Percentiles rank a stretch among this genome's conserved stretches.
phyloP scores from a whole-genome alignment of 257 asterid genomes.

The Solanum piurae region DNA sequence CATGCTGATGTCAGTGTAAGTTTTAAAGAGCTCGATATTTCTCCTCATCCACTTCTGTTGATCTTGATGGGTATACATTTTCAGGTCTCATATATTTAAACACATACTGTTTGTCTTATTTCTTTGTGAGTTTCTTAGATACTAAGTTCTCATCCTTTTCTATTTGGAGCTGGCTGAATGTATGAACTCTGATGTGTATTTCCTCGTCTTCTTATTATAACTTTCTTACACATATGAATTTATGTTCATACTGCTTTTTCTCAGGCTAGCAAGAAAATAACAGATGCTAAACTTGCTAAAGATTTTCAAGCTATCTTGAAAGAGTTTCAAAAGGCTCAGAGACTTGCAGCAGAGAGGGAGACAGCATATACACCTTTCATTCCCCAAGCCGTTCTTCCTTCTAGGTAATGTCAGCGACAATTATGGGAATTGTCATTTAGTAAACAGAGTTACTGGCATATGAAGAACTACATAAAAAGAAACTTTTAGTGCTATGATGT shows the following conservation, averaged over 20 bases:
- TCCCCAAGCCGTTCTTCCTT: constrained; percentile 39
- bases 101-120: background rate
- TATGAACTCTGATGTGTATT: background rate
- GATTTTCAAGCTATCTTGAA: constrained; percentile 86
- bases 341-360: constrained; percentile 37
- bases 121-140: background rate
- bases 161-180: background rate
- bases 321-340: constrained; percentile 66
- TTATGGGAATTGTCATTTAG: background rate
- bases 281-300: constrained; percentile 94
- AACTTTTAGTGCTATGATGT: background rate
- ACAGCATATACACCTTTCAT: constrained; percentile 68
- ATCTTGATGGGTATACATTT: background rate
- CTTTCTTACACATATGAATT: background rate
- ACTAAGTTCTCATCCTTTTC: background rate
- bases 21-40: background rate
- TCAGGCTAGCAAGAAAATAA: constrained; percentile 82
- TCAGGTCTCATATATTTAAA: background rate
- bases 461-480: background rate
- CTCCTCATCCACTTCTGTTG: background rate
- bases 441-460: background rate
- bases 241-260: background rate
- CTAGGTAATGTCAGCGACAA: constrained; percentile 31
- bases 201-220: background rate
- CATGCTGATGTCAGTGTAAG: constrained; percentile 62